Percentiles rank a stretch among this genome's conserved stretches.
phyloP scores from a whole-genome alignment of 768 basidiomycete genomes.

The Paxillus ammoniavirescens region DNA sequence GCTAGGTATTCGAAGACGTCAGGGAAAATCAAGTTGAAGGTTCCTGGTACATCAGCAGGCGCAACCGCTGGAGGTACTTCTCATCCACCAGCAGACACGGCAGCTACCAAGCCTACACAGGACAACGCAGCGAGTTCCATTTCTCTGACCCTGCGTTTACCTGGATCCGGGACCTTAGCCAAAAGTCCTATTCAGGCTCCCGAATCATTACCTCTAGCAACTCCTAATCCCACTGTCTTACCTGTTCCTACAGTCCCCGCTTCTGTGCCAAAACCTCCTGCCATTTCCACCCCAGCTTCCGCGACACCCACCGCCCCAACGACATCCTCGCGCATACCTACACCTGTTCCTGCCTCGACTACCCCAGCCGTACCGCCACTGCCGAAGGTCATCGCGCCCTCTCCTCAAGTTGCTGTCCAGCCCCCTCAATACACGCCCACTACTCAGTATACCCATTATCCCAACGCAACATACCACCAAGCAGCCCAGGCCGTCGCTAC shows the following conservation, averaged over 20 bases:
- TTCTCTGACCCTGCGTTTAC: slow-evolving; percentile 24
- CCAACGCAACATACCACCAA: slow-evolving; percentile 50
- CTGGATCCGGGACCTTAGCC: slow-evolving; percentile 15
- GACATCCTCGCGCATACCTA: slow-evolving; percentile 19
- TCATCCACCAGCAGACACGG: slow-evolving; percentile 15
- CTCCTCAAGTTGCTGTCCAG: slow-evolving; percentile 34
- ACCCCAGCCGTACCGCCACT: slow-evolving; percentile 8
- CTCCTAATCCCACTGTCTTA: slow-evolving; percentile 7
- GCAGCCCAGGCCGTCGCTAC: slow-evolving; percentile 22
- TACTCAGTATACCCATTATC: slow-evolving; percentile 47
- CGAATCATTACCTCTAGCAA: slow-evolving; percentile 21
- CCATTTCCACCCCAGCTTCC: slow-evolving; percentile 15
- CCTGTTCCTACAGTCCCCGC: slow-evolving; percentile 17
- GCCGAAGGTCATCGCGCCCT: slow-evolving; percentile 20
- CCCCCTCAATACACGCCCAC: slow-evolving; percentile 34
- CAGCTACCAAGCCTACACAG: slow-evolving; percentile 13
- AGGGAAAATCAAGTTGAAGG: slow-evolving; percentile 73
- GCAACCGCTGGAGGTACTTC: slow-evolving; percentile 5
- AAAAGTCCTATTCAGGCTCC: slow-evolving; percentile 21
- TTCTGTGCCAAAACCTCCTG: slow-evolving; percentile 26
- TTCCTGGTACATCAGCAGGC: slow-evolving; percentile 40
- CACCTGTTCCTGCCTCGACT: slow-evolving; percentile 15
- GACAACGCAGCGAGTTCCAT: slow-evolving; percentile 11
- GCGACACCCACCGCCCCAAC: slow-evolving; percentile 20
- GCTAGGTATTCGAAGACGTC: slow-evolving; percentile 57